Conservation (phyloP, 371 early-diverging fungal species). For the Haplosporangium sp. region DNA sequence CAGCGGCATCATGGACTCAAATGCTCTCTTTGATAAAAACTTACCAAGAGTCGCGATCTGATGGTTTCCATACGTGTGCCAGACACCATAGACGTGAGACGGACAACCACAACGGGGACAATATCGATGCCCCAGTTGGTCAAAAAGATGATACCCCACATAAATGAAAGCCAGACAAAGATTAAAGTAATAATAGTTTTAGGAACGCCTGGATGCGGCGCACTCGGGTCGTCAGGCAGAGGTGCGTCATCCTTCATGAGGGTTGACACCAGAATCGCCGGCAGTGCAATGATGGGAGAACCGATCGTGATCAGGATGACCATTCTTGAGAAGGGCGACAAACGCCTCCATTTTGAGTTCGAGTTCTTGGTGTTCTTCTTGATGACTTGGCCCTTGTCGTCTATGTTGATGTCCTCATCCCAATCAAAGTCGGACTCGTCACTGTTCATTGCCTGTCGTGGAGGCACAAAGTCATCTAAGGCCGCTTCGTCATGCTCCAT, state of each 20-base stretch:
- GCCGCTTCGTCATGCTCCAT: slow-evolving; percentile 52
- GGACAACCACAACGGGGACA: slow-evolving; percentile 38
- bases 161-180: slow-evolving; percentile 51
- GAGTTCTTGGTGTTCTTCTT: slow-evolving; percentile 20
- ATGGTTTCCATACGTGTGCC: slow-evolving; percentile 27
- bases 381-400: slow-evolving; percentile 20
- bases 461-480: slow-evolving; percentile 55
- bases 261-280: slow-evolving; percentile 27
- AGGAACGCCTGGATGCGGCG: slow-evolving; percentile 14
- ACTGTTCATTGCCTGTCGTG: slow-evolving; percentile 54
- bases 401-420: slow-evolving; percentile 48
- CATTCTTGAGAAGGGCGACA: slow-evolving; percentile 47
- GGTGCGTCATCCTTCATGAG: slow-evolving; percentile 23
- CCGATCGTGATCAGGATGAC: slow-evolving; percentile 33
- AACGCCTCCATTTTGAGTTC: slow-evolving; percentile 22
- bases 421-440: slow-evolving; percentile 55
- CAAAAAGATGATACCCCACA: slow-evolving; percentile 50
- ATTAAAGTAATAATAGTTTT: slow-evolving; percentile 32
- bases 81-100: slow-evolving; percentile 25
- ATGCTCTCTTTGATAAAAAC: neutral
- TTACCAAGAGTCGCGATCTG: slow-evolving; percentile 40
- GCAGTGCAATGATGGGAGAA: slow-evolving; percentile 38
- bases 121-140: slow-evolving; percentile 52
- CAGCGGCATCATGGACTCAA: neutral
- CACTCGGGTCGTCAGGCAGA: slow-evolving; percentile 5